Evolutionary conservation across 768 basidiomycete species (phyloP).

Genomic region (Trametes cubensis): DNA sequence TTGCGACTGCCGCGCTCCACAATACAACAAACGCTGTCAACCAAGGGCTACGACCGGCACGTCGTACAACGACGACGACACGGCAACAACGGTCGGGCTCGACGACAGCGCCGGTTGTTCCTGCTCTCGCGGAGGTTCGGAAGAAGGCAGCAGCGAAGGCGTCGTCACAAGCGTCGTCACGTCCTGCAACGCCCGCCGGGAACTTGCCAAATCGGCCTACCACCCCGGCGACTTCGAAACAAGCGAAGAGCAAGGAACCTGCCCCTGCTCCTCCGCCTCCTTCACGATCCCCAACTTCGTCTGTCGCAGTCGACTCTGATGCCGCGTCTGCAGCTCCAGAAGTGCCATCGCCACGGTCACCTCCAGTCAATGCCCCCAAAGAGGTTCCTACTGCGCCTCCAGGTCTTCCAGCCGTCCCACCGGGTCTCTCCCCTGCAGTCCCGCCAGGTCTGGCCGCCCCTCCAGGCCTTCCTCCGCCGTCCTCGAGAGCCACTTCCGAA

Average conservation of each 20-base stretch:
- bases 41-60: conserved; percentile 25
- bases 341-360: conserved; percentile 38
- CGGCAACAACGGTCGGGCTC: conserved; percentile 52
- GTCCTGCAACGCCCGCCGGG: conserved; percentile 57
- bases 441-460: conserved; percentile 65
- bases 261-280: conserved; percentile 37
- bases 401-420: conserved; percentile 55
- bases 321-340: conserved; percentile 48
- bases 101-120: conserved; percentile 31
- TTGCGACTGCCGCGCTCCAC: conserved; percentile 32
- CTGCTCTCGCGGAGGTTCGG: conserved; percentile 20
- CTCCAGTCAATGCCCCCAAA: conserved; percentile 41
- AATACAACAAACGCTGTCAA: conserved; percentile 31
- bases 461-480: conserved; percentile 46
- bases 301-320: conserved; percentile 55
- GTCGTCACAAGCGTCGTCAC: conserved; percentile 54
- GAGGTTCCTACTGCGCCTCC: conserved; percentile 48
- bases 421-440: conserved; percentile 54
- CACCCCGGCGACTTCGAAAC: conserved; percentile 47
- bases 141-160: conserved; percentile 46
- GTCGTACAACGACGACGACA: conserved; percentile 32
- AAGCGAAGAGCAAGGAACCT: conserved; percentile 43
- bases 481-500: conserved; percentile 49
- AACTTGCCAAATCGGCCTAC: conserved; percentile 43
- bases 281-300: conserved; percentile 48